Conservation (phyloP, 1,139 yeast species). For the Saccharomycopsis hybrid region DNA sequence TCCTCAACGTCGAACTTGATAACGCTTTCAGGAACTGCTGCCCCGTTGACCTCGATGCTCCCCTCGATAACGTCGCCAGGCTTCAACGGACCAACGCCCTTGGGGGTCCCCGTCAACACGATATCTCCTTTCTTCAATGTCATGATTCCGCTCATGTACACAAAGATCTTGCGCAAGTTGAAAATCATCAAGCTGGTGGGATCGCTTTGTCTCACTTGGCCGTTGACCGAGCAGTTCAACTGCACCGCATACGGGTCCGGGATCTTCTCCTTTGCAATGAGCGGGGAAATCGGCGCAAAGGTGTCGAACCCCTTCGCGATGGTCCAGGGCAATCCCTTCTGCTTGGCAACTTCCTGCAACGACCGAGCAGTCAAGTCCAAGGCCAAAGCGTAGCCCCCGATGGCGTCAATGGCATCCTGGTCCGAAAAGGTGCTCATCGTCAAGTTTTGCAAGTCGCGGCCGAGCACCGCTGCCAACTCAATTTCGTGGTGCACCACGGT, state of each 20-base stretch:
- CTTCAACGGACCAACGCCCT: slow-evolving; percentile 82
- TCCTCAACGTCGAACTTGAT: slow-evolving; percentile 53
- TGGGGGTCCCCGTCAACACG: slow-evolving; percentile 92
- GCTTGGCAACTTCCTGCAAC: slow-evolving; percentile 91
- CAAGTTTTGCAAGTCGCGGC: slow-evolving; percentile 56
- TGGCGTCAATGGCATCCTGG: slow-evolving; percentile 65
- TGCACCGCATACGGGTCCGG: slow-evolving; percentile 71
- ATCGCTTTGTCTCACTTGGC: slow-evolving; percentile 65
- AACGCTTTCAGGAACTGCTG: slow-evolving; percentile 44
- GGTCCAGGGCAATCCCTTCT: slow-evolving; percentile 94
- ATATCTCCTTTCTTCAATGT: slow-evolving; percentile 87
- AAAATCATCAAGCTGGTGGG: slow-evolving; percentile 81
- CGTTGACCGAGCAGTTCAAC: slow-evolving; percentile 65
- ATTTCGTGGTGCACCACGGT: slow-evolving; percentile 85
- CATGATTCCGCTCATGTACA: slow-evolving; percentile 81
- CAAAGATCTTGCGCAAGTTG: slow-evolving; percentile 73
- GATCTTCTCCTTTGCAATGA: slow-evolving; percentile 59
- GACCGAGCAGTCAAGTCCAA: slow-evolving; percentile 94
- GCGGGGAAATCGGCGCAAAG: slow-evolving; percentile 72
- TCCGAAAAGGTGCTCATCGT: slow-evolving; percentile 50
- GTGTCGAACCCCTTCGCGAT: slow-evolving; percentile 97
- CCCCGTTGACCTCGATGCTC: slow-evolving; percentile 47
- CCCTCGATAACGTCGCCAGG: slow-evolving; percentile 79
- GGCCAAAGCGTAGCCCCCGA: slow-evolving; percentile 81
- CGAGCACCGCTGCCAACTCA: slow-evolving; percentile 77